Percentiles rank a stretch among this genome's conserved stretches.
These are phyloP conservation scores for Eucommia ulmoides DNA, from an alignment of 257 asterid genomes.

Conservation along the genomic window DNA sequence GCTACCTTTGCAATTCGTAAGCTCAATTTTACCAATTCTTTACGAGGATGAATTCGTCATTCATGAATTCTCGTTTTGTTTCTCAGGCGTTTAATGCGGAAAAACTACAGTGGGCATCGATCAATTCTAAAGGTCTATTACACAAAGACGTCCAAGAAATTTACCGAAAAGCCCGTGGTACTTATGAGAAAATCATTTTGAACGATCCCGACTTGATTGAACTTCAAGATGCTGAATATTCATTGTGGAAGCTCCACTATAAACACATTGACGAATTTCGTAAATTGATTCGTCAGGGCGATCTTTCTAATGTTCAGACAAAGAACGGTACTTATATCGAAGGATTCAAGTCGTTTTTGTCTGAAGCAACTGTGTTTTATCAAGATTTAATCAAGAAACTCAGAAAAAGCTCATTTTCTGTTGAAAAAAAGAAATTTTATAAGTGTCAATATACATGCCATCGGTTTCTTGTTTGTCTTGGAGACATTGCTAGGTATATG, in stretches of 20 bases:
- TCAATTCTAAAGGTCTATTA: constrained; percentile 45
- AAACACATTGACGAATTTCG: constrained; percentile 83
- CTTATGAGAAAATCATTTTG: constrained; percentile 46
- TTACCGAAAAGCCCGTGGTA: constrained; percentile 42
- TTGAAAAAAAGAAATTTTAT: constrained; percentile 21
- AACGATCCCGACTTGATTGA: constrained; percentile 29
- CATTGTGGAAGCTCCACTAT: constrained; percentile 82
- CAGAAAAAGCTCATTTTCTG: constrained; percentile 20
- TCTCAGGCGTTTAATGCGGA: constrained; percentile 41
- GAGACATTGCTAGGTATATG: constrained; percentile 73
- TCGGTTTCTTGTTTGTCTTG: constrained; percentile 76
- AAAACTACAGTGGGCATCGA: constrained; percentile 45
- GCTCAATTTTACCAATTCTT: no score
- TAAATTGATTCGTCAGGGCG: constrained; percentile 32
- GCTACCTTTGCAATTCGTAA: no score
- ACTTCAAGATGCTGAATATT: constrained; percentile 65
- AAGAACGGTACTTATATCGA: constrained; percentile 26
- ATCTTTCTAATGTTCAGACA: constrained; percentile 16
- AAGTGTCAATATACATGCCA: constrained; percentile 59
- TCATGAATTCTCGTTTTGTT: no score
- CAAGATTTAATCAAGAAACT: constrained; percentile 31
- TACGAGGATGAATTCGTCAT: no score
- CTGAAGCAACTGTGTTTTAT: constrained; percentile 62
- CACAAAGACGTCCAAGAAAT: constrained; percentile 40
- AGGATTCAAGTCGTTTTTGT: constrained; percentile 54